Base-by-base conservation (phyloP, 2,329 filamentous ascomycete genomes). In the Metarhizium robertsii region DNA sequence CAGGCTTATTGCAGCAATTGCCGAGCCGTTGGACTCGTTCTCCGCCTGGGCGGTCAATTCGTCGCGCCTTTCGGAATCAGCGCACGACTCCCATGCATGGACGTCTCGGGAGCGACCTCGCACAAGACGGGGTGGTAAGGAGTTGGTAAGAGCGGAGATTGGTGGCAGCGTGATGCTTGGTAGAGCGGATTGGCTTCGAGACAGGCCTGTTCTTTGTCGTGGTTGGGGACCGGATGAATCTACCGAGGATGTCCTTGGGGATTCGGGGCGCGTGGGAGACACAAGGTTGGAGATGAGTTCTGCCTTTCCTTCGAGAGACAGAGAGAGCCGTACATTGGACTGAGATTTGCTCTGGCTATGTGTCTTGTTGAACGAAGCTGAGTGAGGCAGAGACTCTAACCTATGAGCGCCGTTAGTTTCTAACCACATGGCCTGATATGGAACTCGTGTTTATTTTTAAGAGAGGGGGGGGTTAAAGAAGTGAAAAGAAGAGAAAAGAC, bases 261-360 rank as follows among this genome's bases (percentile, higher is more conserved):
- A 65, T 76, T 57, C 78, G 81, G 66, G 53, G 65, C 65, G 53
- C 84, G 86, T 61, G 55, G 88, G 87, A 2, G 86, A 87, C 34
- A 79, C 77, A 59, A 86, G 83, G 59, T 86, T 79, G 54, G 86
- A 83, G 25, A 92, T 83, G 53, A 96, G 78, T 64, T 92, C 87
- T n/a, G 92, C 92, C 66, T 92, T 92, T 61, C 92, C 92, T 65
- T 96, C 90, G 36, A 92, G 79, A 18, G 90, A 94, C 65, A 94
- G 84, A 2, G 89, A 90, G 32, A 96, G 78, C 51, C 90, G 85
- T 56, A 95, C 79, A 32, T 81, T 79, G n/a, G 75, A 71, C 50
- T 72, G 70, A 48, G 72, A 71, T 52, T 69, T 72, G 59, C 57
- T 60, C 10, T 50, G 52, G 36, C 51, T 68, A 65, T 53, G 73